Percentiles rank a stretch among this genome's conserved stretches.
phyloP scores from a whole-genome alignment of 164 flowering plant genomes.

The Buxus sempervirens region DNA sequence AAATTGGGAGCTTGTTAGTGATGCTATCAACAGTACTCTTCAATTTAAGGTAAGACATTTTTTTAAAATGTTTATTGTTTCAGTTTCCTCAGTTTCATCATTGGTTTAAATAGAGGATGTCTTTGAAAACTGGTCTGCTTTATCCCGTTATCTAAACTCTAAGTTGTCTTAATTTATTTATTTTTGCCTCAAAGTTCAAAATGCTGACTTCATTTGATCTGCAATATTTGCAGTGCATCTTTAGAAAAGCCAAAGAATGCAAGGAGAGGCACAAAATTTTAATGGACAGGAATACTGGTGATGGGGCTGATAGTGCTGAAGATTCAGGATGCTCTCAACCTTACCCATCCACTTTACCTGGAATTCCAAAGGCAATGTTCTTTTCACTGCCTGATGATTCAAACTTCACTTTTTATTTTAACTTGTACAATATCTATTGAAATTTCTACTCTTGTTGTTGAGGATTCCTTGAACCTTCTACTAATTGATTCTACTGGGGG shows the following conservation, averaged over 20 bases:
- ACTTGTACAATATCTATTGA: neutral
- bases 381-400: constrained; percentile 4
- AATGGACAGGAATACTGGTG: constrained; percentile 80
- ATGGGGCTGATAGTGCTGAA: constrained; percentile 96
- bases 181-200: neutral
- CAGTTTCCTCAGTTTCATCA: too few relatives aligned
- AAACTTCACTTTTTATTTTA: neutral
- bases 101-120: neutral
- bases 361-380: constrained; percentile 81
- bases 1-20: constrained; percentile 96
- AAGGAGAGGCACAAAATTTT: constrained; percentile 79
- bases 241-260: constrained; percentile 88
- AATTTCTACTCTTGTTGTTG: neutral
- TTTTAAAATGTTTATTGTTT: constrained; percentile 5
- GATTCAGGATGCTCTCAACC: constrained; percentile 97
- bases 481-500: constrained; percentile 1
- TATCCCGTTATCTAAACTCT: neutral
- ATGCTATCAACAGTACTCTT: constrained; percentile 81
- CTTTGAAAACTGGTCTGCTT: neutral
- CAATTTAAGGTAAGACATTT: constrained; percentile 66
- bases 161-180: too few relatives aligned
- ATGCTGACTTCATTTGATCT: constrained; percentile 9
- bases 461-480: neutral
- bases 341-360: constrained; percentile 88
- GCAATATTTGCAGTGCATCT: constrained; percentile 53